Evolutionary conservation across 2,329 filamentous ascomycete species (phyloP).

Genomic region (Penicillium crustosum): DNA sequence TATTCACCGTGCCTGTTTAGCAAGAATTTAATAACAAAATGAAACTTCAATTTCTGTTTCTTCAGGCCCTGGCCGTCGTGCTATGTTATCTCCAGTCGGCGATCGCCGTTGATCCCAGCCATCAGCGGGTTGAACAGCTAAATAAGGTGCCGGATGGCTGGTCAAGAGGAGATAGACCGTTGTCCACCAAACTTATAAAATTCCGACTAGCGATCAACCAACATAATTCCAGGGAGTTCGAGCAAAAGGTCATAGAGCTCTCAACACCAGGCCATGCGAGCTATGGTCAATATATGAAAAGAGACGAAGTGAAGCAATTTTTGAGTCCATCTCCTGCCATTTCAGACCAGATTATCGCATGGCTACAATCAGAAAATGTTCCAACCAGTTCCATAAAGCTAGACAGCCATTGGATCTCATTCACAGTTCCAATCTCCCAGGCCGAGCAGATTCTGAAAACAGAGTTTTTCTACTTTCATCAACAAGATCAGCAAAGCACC

Average conservation of each 20-base stretch:
- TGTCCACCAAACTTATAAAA: constrained; percentile 43
- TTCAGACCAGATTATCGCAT: constrained; percentile 52
- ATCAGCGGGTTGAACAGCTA: constrained; percentile 33
- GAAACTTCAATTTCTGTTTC: not conserved
- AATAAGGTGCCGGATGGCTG: constrained; percentile 35
- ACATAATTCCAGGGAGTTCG: constrained; percentile 53
- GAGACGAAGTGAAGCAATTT: constrained; percentile 57
- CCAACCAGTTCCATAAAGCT: constrained; percentile 48
- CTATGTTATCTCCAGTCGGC: constrained; percentile 6
- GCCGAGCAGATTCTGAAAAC: constrained; percentile 60
- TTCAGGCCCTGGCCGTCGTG: constrained; percentile 14
- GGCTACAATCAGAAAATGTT: constrained; percentile 57
- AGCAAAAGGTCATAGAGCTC: constrained; percentile 60
- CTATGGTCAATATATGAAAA: constrained; percentile 64
- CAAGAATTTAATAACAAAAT: not conserved
- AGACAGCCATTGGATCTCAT: constrained; percentile 62
- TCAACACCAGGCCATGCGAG: constrained; percentile 59
- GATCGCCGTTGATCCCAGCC: constrained; percentile 6
- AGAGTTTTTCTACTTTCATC: constrained; percentile 57
- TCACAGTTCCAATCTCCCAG: constrained; percentile 41
- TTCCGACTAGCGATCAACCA: constrained; percentile 54
- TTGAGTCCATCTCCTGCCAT: constrained; percentile 54
- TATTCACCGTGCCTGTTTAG: not conserved
- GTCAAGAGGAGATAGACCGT: constrained; percentile 28
- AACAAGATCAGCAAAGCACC: constrained; percentile 42